phyloP scores from a whole-genome alignment of 2,329 filamentous ascomycete genomes.

The Acephala macrosclerotiorum region DNA sequence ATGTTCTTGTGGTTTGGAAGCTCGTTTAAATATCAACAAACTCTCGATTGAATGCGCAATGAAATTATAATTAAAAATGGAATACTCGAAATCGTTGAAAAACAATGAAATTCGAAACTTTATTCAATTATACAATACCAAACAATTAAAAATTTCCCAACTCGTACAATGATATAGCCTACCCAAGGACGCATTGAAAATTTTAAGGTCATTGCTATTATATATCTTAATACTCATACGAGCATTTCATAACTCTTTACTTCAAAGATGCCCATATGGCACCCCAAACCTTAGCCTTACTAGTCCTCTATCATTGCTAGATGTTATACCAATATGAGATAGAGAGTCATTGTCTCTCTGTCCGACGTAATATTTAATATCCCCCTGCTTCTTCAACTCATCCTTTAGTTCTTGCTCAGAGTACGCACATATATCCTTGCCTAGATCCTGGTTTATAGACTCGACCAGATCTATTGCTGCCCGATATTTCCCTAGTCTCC shows the following conservation, averaged over 20 bases:
- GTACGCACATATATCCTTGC: conserved; percentile 13
- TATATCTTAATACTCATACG: no score
- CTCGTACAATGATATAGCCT: no score
- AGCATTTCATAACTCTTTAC: background rate
- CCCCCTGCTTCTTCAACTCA: background rate
- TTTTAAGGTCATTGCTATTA: no score
- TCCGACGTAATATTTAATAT: conserved; percentile 12
- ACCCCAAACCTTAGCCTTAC: background rate
- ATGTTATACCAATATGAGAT: background rate
- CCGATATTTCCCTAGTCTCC: conserved; percentile 15
- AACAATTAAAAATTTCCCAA: no score
- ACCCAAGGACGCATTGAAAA: no score
- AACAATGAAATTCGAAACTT: no score
- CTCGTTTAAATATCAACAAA: no score
- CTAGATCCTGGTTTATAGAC: conserved; percentile 8
- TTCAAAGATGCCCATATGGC: background rate
- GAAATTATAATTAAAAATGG: no score
- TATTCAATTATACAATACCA: no score
- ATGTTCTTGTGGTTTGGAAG: no score
- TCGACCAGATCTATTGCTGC: conserved; percentile 14
- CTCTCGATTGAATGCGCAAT: no score
- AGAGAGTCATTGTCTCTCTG: background rate
- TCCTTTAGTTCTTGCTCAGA: conserved; percentile 9
- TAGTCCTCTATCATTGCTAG: background rate
- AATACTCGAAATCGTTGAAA: no score